A percentile compares a stretch with the other conserved stretches of the same genome.
Evolutionary conservation across 169 alveolate genomes (phyloP).

Genomic region (Plasmodium gonderi): DNA sequence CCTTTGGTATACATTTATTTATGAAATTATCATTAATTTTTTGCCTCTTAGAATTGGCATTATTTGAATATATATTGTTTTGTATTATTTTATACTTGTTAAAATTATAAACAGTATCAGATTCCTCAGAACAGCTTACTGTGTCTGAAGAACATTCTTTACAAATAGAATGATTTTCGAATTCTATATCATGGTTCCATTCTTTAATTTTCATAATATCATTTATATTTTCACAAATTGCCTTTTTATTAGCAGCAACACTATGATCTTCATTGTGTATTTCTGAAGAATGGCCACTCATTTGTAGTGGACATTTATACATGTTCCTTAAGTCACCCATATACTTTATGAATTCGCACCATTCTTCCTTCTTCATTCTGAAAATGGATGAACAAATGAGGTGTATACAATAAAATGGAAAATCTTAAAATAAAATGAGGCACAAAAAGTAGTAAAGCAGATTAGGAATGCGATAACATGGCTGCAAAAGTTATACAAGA

Average conservation of each 20-base stretch:
- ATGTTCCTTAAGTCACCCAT: slow-evolving; percentile 28
- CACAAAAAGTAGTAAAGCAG: too few species aligned
- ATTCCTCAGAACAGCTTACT: slow-evolving; percentile 22
- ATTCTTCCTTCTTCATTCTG: slow-evolving; percentile 23
- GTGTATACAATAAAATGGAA: neutral
- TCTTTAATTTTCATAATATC: slow-evolving; percentile 52
- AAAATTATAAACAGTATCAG: slow-evolving; percentile 48
- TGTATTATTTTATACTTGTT: slow-evolving; percentile 45
- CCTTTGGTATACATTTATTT: neutral
- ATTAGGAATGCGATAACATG: too few species aligned
- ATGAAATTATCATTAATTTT: neutral
- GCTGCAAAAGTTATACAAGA: neutral
- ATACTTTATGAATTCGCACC: slow-evolving; percentile 42
- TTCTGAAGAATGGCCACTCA: neutral
- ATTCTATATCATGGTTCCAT: slow-evolving; percentile 59
- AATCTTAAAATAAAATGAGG: neutral
- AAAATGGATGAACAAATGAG: neutral
- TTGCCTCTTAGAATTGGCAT: slow-evolving; percentile 49
- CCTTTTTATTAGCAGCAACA: slow-evolving; percentile 4
- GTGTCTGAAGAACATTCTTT: slow-evolving; percentile 31
- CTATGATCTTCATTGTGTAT: slow-evolving; percentile 1
- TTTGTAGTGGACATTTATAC: neutral
- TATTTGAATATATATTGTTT: slow-evolving; percentile 63
- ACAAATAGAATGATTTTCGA: slow-evolving; percentile 14
- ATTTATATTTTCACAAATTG: slow-evolving; percentile 19